Evolutionary conservation across 139 green algal species (phyloP).

Genomic region (Volvox reticuliferus): DNA sequence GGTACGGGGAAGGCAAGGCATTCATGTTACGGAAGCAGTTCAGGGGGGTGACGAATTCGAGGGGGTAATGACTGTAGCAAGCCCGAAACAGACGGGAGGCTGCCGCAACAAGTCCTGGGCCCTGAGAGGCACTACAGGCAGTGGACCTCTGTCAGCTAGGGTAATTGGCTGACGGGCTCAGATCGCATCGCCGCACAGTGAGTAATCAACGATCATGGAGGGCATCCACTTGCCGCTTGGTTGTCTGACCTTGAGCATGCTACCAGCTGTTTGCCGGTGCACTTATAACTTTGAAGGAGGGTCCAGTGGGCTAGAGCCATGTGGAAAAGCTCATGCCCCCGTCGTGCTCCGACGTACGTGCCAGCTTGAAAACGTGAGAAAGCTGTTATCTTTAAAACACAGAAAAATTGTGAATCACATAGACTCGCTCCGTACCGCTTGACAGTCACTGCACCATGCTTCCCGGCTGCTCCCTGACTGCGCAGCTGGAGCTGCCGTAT

Average conservation of each 20-base stretch:
- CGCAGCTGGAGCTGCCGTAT: slow-evolving; percentile 16
- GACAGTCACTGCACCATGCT: neutral
- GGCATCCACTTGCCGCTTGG: too few species aligned
- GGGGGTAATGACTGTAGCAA: neutral
- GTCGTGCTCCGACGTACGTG: neutral
- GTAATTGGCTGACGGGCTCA: too few species aligned
- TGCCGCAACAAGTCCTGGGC: too few species aligned
- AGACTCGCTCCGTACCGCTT: neutral
- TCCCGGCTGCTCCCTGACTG: neutral
- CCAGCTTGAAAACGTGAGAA: neutral
- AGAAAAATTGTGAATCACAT: neutral
- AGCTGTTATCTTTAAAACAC: neutral
- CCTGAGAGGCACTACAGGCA: neutral
- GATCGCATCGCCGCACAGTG: neutral
- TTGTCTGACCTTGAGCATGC: too few species aligned
- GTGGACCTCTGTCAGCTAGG: too few species aligned
- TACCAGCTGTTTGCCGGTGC: too few species aligned
- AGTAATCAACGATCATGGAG: neutral
- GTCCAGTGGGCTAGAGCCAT: neutral
- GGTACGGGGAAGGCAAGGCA: neutral
- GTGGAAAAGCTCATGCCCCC: neutral
- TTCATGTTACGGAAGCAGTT: too few species aligned
- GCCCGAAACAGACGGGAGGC: neutral
- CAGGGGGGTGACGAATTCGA: neutral
- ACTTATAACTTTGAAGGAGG: too few species aligned